Evolutionary conservation across 2,329 filamentous ascomycete species (phyloP).

Genomic region (Sclerotinia minor): DNA sequence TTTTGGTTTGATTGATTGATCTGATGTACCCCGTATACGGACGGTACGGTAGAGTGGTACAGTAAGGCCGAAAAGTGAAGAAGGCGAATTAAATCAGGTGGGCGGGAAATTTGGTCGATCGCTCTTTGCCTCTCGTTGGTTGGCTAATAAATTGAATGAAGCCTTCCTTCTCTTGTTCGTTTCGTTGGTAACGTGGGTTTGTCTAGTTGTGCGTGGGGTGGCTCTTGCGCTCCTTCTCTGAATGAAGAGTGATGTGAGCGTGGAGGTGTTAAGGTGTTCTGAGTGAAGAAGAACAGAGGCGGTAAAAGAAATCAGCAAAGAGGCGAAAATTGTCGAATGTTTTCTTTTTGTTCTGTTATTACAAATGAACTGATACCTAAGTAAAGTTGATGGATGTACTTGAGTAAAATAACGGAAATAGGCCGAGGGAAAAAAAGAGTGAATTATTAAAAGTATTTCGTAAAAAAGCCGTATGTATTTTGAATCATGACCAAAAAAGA

Average conservation of each 20-base stretch:
- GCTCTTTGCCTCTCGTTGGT: background rate
- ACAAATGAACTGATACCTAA: background rate
- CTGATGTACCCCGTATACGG: no score
- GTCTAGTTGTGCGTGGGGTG: background rate
- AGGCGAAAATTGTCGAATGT: constrained; percentile 35
- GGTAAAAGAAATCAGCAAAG: constrained; percentile 15
- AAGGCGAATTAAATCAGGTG: constrained; percentile 1
- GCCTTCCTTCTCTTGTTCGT: background rate
- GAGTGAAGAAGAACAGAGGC: constrained; percentile 30
- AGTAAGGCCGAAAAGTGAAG: background rate
- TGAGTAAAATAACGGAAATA: background rate
- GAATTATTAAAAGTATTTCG: background rate
- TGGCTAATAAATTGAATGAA: no score
- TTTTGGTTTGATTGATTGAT: background rate
- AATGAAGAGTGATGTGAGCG: no score
- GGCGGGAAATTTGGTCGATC: background rate
- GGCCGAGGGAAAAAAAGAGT: background rate
- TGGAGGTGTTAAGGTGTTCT: background rate
- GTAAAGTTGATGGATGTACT: background rate
- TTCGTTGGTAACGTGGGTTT: background rate
- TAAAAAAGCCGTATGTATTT: background rate
- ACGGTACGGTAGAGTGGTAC: no score
- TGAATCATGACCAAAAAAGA: background rate
- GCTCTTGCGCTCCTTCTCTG: no score
- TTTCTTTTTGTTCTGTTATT: constrained; percentile 29